Evolutionary conservation across 805 yeast genomes (phyloP).

Genomic region (Schizosaccharomyces osmophilus): DNA sequence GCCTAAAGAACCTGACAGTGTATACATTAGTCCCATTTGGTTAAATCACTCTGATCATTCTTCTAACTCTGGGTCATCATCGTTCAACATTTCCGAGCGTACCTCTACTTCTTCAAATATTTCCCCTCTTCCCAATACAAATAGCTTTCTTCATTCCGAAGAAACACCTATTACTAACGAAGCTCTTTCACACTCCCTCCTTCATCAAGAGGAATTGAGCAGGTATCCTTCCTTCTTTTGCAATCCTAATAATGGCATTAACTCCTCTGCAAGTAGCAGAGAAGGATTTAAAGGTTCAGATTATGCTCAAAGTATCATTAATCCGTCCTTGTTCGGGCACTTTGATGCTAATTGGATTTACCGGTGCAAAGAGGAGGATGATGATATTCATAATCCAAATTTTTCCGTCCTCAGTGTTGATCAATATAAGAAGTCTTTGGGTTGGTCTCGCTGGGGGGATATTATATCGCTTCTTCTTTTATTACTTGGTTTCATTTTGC

Average conservation of each 20-base stretch:
- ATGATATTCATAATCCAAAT: neutral
- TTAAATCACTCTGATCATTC: too few species aligned
- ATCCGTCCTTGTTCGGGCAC: neutral
- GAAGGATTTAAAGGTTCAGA: neutral
- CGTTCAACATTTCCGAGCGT: too few species aligned
- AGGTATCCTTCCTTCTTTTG: neutral
- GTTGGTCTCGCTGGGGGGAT: neutral
- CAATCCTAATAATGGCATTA: neutral
- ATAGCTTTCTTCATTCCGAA: too few species aligned
- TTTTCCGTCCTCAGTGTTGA: neutral
- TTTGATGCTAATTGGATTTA: neutral
- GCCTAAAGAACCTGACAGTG: too few species aligned
- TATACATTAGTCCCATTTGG: too few species aligned
- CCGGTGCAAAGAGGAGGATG: neutral
- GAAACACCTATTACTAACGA: neutral
- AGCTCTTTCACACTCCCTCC: neutral
- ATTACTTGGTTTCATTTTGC: slow-evolving; percentile 31
- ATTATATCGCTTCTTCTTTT: neutral
- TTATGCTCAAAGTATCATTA: neutral
- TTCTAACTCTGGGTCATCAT: too few species aligned
- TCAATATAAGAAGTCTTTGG: neutral
- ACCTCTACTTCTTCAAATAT: too few species aligned
- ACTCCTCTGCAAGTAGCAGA: neutral
- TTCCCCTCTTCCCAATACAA: too few species aligned
- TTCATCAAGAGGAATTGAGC: neutral